A percentile compares a stretch with the other conserved stretches of the same genome.
phyloP scores from a whole-genome alignment of 169 alveolate genomes.

The Cyclospora cayetanensis region DNA sequence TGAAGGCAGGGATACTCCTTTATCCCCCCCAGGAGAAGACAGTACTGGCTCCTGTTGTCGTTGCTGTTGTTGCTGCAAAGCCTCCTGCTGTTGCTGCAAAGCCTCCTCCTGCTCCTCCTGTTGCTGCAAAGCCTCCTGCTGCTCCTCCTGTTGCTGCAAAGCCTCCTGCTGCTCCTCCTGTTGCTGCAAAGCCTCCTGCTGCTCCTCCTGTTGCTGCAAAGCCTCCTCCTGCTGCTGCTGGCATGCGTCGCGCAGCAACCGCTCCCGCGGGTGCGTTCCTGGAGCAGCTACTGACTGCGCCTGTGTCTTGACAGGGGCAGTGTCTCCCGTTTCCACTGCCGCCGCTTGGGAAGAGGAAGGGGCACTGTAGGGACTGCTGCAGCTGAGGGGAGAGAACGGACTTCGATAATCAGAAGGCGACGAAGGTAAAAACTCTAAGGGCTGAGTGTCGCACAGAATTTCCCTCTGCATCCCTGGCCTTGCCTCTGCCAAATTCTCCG shows the following conservation, averaged over 20 bases:
- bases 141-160: not conserved
- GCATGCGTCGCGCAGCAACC: not conserved
- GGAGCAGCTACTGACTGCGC: not conserved
- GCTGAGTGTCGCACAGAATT: too few relatives aligned
- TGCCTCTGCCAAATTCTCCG: not conserved
- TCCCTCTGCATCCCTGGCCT: too few relatives aligned
- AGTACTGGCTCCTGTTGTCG: not conserved
- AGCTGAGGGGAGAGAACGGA: not conserved
- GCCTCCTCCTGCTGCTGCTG: not conserved
- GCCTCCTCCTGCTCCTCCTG: too few relatives aligned
- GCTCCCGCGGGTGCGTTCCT: not conserved
- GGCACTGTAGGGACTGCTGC: not conserved
- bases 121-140: not conserved
- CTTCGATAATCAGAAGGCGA: not conserved
- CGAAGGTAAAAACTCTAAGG: not conserved
- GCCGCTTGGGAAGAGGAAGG: not conserved
- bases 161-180: not conserved
- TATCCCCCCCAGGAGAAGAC: too few relatives aligned
- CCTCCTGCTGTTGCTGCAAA: not conserved
- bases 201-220: too few relatives aligned
- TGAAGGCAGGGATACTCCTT: too few relatives aligned
- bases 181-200: not conserved
- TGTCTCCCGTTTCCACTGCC: not conserved
- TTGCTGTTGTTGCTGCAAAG: not conserved
- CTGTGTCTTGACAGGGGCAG: not conserved